phyloP scores from a whole-genome alignment of 2,329 filamentous ascomycete species.

The Cladosporium sp. region DNA sequence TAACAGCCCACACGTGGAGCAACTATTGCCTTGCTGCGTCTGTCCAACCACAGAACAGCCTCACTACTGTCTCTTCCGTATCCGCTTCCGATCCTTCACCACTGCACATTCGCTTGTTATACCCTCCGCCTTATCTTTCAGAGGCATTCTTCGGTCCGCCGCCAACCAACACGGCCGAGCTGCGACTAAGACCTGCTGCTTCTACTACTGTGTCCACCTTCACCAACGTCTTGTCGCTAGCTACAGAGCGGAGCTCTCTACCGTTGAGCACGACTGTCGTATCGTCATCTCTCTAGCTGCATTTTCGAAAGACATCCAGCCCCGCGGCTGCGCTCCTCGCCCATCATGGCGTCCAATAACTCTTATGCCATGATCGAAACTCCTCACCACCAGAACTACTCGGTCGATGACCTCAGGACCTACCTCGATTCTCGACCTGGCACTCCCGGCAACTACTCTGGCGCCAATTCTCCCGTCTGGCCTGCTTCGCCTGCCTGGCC shows the following conservation, averaged over 20 bases:
- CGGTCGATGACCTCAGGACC: constrained; percentile 7
- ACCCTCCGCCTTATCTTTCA: background rate
- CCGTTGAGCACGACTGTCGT: background rate
- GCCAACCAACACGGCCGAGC: background rate
- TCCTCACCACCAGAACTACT: constrained; percentile 11
- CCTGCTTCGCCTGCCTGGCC: constrained; percentile 10
- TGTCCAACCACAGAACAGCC: too few relatives aligned
- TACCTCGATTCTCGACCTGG: constrained; percentile 10
- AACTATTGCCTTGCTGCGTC: background rate
- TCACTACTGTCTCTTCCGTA: background rate
- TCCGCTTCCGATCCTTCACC: constrained; percentile 9
- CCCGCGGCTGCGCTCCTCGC: background rate
- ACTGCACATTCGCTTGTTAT: constrained; percentile 1
- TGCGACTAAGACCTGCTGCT: too few relatives aligned
- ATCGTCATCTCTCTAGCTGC: constrained; percentile 6
- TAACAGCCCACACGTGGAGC: constrained; percentile 8
- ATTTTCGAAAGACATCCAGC: constrained; percentile 1
- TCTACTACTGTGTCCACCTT: constrained; percentile 3
- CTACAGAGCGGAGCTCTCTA: constrained; percentile 1
- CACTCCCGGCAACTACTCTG: constrained; percentile 9
- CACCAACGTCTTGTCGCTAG: constrained; percentile 4
- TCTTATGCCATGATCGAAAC: constrained; percentile 12
- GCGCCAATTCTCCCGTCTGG: constrained; percentile 9
- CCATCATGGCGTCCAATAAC: constrained; percentile 9
- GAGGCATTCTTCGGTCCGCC: constrained; percentile 3